Evolutionary conservation across 2,329 filamentous ascomycete species (phyloP).

Genomic region (Trichoderma harzianum): DNA sequence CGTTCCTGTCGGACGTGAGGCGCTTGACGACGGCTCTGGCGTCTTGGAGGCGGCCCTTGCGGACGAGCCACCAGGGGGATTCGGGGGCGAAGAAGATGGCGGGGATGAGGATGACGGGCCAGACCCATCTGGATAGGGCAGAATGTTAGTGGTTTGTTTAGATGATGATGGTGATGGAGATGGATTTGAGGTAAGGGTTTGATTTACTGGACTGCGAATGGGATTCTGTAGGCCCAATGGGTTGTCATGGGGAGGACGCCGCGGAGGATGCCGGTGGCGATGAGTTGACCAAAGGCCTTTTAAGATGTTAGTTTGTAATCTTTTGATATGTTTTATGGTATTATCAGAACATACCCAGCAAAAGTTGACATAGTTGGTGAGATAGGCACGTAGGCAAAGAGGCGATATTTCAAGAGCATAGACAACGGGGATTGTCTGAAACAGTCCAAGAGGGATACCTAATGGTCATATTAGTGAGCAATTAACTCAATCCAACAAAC

Average conservation of each 20-base stretch:
- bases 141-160: background rate
- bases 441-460: conserved; percentile 41
- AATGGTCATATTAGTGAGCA: background rate
- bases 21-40: conserved; percentile 31
- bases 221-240: conserved; percentile 45
- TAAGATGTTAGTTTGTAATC: background rate
- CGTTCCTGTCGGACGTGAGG: conserved; percentile 22
- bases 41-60: conserved; percentile 30
- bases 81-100: conserved; percentile 44
- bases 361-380: conserved; percentile 46
- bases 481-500: background rate
- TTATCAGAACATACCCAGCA: conserved; percentile 35
- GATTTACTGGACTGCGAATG: conserved; percentile 41
- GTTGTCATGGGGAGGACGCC: conserved; percentile 24
- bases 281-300: conserved; percentile 40
- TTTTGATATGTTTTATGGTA: background rate
- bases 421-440: conserved; percentile 42
- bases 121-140: conserved; percentile 37
- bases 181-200: background rate
- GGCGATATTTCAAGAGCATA: conserved; percentile 46
- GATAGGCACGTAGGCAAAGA: conserved; percentile 38
- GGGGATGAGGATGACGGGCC: conserved; percentile 41
- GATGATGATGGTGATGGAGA: background rate
- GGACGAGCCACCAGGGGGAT: conserved; percentile 40
- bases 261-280: conserved; percentile 34